phyloP scores from a whole-genome alignment of 1,284 basidiomycete genomes.

The Takashimella tepidaria region DNA sequence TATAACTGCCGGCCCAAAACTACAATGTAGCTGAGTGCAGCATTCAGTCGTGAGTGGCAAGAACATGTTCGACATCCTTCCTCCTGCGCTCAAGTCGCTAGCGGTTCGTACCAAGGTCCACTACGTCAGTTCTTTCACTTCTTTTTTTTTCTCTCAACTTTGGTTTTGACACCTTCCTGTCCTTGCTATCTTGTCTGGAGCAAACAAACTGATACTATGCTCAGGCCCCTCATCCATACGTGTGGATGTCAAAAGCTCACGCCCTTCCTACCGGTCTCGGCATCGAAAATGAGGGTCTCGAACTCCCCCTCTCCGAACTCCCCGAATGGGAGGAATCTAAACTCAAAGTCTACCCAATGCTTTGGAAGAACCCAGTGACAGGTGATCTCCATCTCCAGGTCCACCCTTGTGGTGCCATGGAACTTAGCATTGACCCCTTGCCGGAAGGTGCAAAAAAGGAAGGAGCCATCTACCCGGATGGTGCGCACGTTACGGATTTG shows the following conservation, averaged over 20 bases:
- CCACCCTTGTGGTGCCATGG: constrained; percentile 60
- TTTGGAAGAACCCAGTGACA: constrained; percentile 81
- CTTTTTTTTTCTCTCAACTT: not conserved
- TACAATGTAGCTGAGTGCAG: constrained; percentile 2
- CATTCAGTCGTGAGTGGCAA: constrained; percentile 56
- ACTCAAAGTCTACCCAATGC: constrained; percentile 63
- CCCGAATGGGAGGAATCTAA: constrained; percentile 68
- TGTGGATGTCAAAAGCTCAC: constrained; percentile 74
- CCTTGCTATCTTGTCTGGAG: too few relatives aligned
- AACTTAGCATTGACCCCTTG: constrained; percentile 60
- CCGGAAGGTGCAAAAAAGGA: constrained; percentile 53
- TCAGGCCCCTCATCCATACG: constrained; percentile 65
- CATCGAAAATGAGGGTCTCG: constrained; percentile 67
- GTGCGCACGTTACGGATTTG: constrained; percentile 64
- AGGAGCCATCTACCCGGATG: constrained; percentile 61
- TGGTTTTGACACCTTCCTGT: too few relatives aligned
- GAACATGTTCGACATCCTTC: constrained; percentile 79
- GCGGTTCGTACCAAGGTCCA: constrained; percentile 68
- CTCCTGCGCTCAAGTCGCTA: constrained; percentile 68
- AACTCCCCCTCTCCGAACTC: constrained; percentile 60
- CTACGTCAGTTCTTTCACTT: constrained; percentile 49
- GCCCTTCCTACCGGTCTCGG: constrained; percentile 70
- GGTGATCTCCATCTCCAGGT: constrained; percentile 70
- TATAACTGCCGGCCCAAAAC: constrained; percentile 18
- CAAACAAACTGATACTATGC: not conserved